A percentile compares a stretch with the other conserved stretches of the same genome.
Conservation (phyloP, 169 alveolate species). For the Eimeria praecox region DNA sequence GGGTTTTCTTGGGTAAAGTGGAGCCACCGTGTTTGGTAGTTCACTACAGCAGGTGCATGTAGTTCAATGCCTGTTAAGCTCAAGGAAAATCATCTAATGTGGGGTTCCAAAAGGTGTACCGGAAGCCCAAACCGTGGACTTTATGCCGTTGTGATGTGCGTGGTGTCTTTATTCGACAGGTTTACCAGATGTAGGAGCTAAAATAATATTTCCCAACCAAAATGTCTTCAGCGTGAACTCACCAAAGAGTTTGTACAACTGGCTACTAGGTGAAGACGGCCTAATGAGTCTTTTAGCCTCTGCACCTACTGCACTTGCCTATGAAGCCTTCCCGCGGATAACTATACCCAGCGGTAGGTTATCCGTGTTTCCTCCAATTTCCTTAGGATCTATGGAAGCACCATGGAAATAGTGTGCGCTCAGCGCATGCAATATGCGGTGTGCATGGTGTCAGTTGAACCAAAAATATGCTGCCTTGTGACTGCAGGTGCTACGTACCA, state of each 20-base stretch:
- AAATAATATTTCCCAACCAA: neutral
- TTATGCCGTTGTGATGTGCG: neutral
- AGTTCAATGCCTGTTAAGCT: neutral
- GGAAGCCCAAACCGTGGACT: neutral
- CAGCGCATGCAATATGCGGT: neutral
- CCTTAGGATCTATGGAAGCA: neutral
- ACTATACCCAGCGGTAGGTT: neutral
- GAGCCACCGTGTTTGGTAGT: neutral
- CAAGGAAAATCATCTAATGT: neutral
- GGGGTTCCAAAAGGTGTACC: neutral
- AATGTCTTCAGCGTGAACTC: conserved; percentile 14
- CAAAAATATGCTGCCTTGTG: neutral
- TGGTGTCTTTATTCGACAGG: conserved; percentile 4
- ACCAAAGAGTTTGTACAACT: neutral
- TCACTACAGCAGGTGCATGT: neutral
- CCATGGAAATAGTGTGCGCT: neutral
- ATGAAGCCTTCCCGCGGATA: neutral
- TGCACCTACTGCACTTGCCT: neutral
- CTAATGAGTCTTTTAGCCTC: conserved; percentile 27
- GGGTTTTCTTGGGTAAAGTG: neutral
- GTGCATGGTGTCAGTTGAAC: neutral
- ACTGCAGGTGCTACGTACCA: conserved; percentile 11
- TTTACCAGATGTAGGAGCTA: neutral
- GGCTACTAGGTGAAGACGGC: conserved; percentile 15
- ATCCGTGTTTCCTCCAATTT: neutral